Evolutionary conservation across 164 flowering plant genomes (phyloP).

Genomic region (grape (Vitis vinifera)): DNA sequence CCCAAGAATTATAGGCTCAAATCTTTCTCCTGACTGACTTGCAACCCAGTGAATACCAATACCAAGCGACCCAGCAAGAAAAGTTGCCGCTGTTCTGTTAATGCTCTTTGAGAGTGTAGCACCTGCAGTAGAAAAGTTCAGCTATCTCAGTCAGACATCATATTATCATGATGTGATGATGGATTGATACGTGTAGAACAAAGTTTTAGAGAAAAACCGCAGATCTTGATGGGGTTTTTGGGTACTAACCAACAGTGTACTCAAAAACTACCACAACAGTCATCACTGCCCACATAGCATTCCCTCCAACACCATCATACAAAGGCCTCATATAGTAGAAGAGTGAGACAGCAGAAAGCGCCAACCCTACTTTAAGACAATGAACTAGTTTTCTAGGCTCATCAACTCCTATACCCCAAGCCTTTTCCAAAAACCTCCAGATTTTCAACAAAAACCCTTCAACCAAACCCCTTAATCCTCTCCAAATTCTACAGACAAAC

Average conservation of each 20-base stretch:
- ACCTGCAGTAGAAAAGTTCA: conserved; percentile 35
- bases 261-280: conserved; percentile 86
- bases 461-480: conserved; percentile 24
- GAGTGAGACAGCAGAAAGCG: conserved; percentile 62
- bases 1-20: conserved; percentile 63
- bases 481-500: conserved; percentile 21
- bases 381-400: conserved; percentile 59
- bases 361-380: conserved; percentile 70
- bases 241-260: conserved; percentile 56
- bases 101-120: conserved; percentile 59
- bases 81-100: conserved; percentile 57
- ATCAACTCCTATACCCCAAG: conserved; percentile 48
- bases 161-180: too few species aligned
- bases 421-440: conserved; percentile 40
- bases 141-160: too few species aligned
- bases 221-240: background rate
- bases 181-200: too few species aligned
- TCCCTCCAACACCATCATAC: conserved; percentile 70
- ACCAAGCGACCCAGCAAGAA: conserved; percentile 62
- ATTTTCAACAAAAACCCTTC: conserved; percentile 22
- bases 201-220: too few species aligned
- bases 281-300: conserved; percentile 86
- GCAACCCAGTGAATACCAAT: conserved; percentile 66
- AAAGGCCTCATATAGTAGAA: conserved; percentile 74
- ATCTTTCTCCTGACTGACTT: conserved; percentile 36